Evolutionary conservation across 305 asterid genomes (phyloP).

Genomic region (Ilex paraguariensis): DNA sequence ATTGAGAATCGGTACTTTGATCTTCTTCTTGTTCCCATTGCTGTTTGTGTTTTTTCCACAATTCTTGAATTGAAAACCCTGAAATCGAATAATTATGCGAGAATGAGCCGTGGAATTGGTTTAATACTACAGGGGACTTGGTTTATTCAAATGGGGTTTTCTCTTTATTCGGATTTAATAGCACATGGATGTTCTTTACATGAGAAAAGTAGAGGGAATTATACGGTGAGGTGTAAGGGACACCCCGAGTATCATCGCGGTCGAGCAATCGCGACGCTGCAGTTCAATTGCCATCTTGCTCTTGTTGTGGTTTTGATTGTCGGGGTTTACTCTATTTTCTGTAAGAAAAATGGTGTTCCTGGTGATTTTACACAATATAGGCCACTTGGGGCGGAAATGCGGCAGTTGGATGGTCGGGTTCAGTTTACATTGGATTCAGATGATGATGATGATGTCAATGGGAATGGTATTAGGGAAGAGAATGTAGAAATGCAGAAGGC

Average conservation of each 20-base stretch:
- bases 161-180: slow-evolving; percentile 67
- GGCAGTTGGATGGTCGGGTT: slow-evolving; percentile 30
- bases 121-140: slow-evolving; percentile 76
- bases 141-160: slow-evolving; percentile 91
- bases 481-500: slow-evolving; percentile 62
- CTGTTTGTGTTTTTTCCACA: slow-evolving; percentile 66
- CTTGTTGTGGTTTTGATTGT: slow-evolving; percentile 45
- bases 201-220: slow-evolving; percentile 80
- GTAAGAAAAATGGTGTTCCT: slow-evolving; percentile 45
- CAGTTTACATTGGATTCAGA: slow-evolving; percentile 66
- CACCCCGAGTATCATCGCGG: slow-evolving; percentile 86
- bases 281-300: slow-evolving; percentile 89
- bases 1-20: slow-evolving; percentile 81
- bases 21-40: slow-evolving; percentile 64
- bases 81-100: slow-evolving; percentile 35
- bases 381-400: slow-evolving; percentile 62
- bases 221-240: slow-evolving; percentile 80
- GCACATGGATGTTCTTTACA: slow-evolving; percentile 69
- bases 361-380: slow-evolving; percentile 46
- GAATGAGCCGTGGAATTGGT: slow-evolving; percentile 75
- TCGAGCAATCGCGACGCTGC: slow-evolving; percentile 82
- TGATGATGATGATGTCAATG: slow-evolving; percentile 56
- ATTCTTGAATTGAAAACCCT: slow-evolving; percentile 59
- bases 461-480: slow-evolving; percentile 46
- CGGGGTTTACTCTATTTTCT: slow-evolving; percentile 44